A percentile compares a stretch with the other conserved stretches of the same genome.
phyloP scores from a whole-genome alignment of 2,329 filamentous ascomycete species.

The Ceratocystis ficicola region DNA sequence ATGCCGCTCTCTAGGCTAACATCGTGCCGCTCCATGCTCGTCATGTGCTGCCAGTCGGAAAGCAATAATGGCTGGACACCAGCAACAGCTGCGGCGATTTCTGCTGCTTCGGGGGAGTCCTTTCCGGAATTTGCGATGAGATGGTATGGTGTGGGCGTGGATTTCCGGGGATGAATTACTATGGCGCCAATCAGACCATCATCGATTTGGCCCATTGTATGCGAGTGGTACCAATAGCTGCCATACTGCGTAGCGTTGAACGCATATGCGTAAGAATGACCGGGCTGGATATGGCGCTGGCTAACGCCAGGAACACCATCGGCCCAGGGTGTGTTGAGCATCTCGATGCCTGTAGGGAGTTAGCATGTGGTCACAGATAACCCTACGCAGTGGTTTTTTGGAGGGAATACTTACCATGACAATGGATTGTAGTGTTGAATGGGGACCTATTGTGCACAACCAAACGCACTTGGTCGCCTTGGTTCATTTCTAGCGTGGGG shows the following conservation, averaged over 20 bases:
- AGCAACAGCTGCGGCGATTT: slow-evolving; percentile 39
- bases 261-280: slow-evolving; percentile 38
- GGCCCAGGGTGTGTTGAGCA: slow-evolving; percentile 44
- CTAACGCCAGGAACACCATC: slow-evolving; percentile 48
- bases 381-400: too few relatives aligned
- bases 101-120: neutral
- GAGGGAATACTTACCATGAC: slow-evolving; percentile 32
- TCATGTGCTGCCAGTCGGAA: slow-evolving; percentile 45
- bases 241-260: slow-evolving; percentile 47
- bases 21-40: slow-evolving; percentile 37
- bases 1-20: slow-evolving; percentile 35
- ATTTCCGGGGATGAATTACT: slow-evolving; percentile 33
- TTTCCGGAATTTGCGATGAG: slow-evolving; percentile 34
- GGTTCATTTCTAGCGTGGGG: slow-evolving; percentile 42
- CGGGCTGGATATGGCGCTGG: slow-evolving; percentile 40
- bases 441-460: slow-evolving; percentile 37
- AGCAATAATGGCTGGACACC: slow-evolving; percentile 39
- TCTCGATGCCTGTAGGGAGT: slow-evolving; percentile 34
- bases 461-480: slow-evolving; percentile 40
- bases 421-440: slow-evolving; percentile 39
- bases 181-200: slow-evolving; percentile 50
- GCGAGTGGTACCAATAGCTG: slow-evolving; percentile 50
- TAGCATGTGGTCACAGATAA: neutral
- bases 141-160: slow-evolving; percentile 36
- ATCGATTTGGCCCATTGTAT: slow-evolving; percentile 43